phyloP scores from a whole-genome alignment of 202 grass and related monocot genomes.

The Cymbopogon flexuosus region DNA sequence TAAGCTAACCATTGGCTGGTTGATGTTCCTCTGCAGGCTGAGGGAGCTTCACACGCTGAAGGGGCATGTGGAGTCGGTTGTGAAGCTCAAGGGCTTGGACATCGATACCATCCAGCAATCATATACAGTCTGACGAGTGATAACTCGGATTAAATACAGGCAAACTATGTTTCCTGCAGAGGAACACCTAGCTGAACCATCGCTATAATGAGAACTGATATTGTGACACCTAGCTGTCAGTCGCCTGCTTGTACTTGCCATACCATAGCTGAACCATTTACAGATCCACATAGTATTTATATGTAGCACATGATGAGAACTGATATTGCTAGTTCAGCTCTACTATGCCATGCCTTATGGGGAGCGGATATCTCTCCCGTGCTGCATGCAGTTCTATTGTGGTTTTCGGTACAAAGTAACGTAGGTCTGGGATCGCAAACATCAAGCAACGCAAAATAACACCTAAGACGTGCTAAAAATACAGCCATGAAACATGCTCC shows the following conservation, averaged over 20 bases:
- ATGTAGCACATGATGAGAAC: too few relatives aligned
- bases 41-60: constrained; percentile 85
- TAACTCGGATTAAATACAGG: not conserved
- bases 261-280: too few relatives aligned
- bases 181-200: not conserved
- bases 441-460: not conserved
- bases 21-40: constrained; percentile 28
- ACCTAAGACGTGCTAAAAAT: too few relatives aligned
- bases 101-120: constrained; percentile 44
- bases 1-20: not conserved
- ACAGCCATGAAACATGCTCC: too few relatives aligned
- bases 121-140: constrained; percentile 39
- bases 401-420: too few relatives aligned
- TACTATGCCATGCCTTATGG: too few relatives aligned
- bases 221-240: not conserved
- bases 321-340: too few relatives aligned
- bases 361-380: not conserved
- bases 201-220: too few relatives aligned
- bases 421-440: too few relatives aligned
- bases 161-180: not conserved
- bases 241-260: too few relatives aligned
- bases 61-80: constrained; percentile 76
- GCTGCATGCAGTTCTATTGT: not conserved
- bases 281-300: too few relatives aligned
- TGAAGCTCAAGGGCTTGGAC: constrained; percentile 80